Percentiles rank a stretch among this genome's conserved stretches.
These are phyloP conservation scores for Termitomyces sp. DNA, from an alignment of 768 basidiomycete species.

Conservation along the genomic window DNA sequence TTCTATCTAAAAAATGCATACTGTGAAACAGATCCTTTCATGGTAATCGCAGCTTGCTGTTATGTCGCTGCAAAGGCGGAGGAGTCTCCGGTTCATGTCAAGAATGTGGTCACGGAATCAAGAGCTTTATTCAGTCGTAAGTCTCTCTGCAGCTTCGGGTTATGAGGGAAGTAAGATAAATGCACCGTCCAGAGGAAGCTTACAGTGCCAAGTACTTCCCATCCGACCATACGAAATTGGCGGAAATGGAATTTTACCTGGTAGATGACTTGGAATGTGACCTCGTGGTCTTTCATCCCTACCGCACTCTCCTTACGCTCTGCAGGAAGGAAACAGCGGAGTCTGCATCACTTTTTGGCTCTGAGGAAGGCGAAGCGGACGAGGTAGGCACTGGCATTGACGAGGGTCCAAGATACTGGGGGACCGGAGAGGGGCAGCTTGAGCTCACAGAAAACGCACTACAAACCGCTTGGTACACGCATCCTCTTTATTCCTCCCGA, in stretches of 20 bases:
- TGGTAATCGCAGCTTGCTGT: conserved; percentile 89
- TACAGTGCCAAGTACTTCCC: conserved; percentile 79
- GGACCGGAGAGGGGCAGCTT: conserved; percentile 72
- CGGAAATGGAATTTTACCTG: conserved; percentile 99
- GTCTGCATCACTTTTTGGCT: conserved; percentile 32
- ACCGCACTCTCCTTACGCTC: conserved; percentile 78
- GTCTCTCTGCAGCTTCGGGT: conserved; percentile 18
- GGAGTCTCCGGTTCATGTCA: conserved; percentile 93
- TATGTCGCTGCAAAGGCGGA: conserved; percentile 98
- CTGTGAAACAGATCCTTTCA: conserved; percentile 92
- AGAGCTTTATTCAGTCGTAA: conserved; percentile 68
- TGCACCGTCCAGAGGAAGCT: conserved; percentile 41
- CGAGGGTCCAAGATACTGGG: conserved; percentile 71
- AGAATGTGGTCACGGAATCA: conserved; percentile 83
- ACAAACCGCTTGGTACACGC: conserved; percentile 84
- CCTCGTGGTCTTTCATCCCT: conserved; percentile 90
- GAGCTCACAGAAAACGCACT: conserved; percentile 72
- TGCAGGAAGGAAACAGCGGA: conserved; percentile 54
- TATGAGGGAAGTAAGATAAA: background rate
- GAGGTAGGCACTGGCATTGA: conserved; percentile 48
- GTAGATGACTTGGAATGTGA: conserved; percentile 97
- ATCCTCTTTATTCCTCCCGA: background rate
- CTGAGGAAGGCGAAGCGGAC: conserved; percentile 52
- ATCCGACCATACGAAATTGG: conserved; percentile 84
- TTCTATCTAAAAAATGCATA: conserved; percentile 96